Conservation (phyloP, 768 basidiomycete genomes). For the Trichaptum fuscoviolaceum region DNA sequence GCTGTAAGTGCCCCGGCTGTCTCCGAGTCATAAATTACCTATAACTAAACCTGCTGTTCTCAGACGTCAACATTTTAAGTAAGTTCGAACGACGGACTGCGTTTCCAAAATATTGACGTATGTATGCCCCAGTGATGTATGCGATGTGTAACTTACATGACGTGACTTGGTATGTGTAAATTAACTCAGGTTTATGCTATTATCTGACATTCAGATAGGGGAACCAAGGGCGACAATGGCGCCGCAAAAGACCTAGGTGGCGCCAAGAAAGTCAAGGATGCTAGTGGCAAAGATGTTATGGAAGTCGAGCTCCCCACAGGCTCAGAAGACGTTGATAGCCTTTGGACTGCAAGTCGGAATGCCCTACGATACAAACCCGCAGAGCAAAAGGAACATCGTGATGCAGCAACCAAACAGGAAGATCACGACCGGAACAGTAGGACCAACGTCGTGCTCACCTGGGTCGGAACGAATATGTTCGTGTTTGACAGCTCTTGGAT, state of each 20-base stretch:
- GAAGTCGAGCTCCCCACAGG: conserved; percentile 81
- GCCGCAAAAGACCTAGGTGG: conserved; percentile 83
- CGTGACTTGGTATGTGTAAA: conserved; percentile 54
- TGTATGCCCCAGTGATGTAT: conserved; percentile 67
- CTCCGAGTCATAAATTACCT: neutral
- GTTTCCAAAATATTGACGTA: conserved; percentile 4
- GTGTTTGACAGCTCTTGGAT: conserved; percentile 19
- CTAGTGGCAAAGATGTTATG: conserved; percentile 80
- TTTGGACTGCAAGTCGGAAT: conserved; percentile 75
- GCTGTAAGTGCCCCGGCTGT: conserved; percentile 37
- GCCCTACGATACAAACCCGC: conserved; percentile 63
- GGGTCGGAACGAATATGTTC: conserved; percentile 84
- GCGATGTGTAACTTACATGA: conserved; percentile 92
- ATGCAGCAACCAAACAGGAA: conserved; percentile 82
- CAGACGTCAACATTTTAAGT: conserved; percentile 79
- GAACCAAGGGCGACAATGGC: conserved; percentile 90
- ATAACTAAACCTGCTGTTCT: conserved; percentile 12
- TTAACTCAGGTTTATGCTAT: neutral
- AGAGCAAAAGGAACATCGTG: conserved; percentile 77
- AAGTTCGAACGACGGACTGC: conserved; percentile 19
- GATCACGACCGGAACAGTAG: conserved; percentile 82
- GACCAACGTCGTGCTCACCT: conserved; percentile 79
- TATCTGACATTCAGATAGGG: conserved; percentile 37
- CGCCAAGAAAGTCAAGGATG: conserved; percentile 83
- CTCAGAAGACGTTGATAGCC: conserved; percentile 80